These are phyloP conservation scores for Skeletonema costatum DNA, from an alignment of 108 stramenopile species.

Conservation along the genomic window DNA sequence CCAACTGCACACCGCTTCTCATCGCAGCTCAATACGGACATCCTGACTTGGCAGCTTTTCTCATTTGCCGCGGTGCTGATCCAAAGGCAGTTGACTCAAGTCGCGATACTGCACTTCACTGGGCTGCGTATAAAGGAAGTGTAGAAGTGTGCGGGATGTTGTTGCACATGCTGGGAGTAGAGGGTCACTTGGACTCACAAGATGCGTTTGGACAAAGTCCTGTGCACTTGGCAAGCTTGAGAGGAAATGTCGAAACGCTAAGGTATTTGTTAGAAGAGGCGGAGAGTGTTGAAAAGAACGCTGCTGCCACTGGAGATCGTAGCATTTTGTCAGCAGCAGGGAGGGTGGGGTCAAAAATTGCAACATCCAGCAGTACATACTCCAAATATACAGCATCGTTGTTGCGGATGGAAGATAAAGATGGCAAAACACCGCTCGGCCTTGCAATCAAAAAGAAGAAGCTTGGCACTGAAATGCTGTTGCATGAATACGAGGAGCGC, in stretches of 20 bases:
- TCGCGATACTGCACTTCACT: constrained; percentile 92
- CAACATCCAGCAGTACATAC: constrained; percentile 8
- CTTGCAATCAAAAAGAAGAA: constrained; percentile 84
- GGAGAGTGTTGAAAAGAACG: background rate
- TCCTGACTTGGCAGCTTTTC: constrained; percentile 87
- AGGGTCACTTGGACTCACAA: constrained; percentile 52
- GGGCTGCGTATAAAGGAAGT: constrained; percentile 97
- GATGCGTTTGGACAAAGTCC: constrained; percentile 96
- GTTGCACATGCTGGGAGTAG: constrained; percentile 65
- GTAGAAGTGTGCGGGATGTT: constrained; percentile 88
- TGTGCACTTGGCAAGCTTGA: constrained; percentile 88
- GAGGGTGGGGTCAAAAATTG: constrained; percentile 38
- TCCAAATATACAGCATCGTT: constrained; percentile 34
- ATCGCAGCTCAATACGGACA: constrained; percentile 96
- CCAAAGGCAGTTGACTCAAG: constrained; percentile 75
- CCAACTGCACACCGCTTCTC: constrained; percentile 90
- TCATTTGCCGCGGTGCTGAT: constrained; percentile 84
- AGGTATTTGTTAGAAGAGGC: constrained; percentile 75
- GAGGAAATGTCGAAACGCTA: constrained; percentile 86
- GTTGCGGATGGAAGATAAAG: constrained; percentile 65
- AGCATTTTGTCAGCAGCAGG: constrained; percentile 23
- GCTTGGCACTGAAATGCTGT: constrained; percentile 57
- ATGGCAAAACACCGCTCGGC: constrained; percentile 76
- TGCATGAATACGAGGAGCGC: constrained; percentile 61
- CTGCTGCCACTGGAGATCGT: background rate